A percentile compares a stretch with the other conserved stretches of the same genome.
Conservation (phyloP, 768 basidiomycete genomes). For the Polyporus arcularius region DNA sequence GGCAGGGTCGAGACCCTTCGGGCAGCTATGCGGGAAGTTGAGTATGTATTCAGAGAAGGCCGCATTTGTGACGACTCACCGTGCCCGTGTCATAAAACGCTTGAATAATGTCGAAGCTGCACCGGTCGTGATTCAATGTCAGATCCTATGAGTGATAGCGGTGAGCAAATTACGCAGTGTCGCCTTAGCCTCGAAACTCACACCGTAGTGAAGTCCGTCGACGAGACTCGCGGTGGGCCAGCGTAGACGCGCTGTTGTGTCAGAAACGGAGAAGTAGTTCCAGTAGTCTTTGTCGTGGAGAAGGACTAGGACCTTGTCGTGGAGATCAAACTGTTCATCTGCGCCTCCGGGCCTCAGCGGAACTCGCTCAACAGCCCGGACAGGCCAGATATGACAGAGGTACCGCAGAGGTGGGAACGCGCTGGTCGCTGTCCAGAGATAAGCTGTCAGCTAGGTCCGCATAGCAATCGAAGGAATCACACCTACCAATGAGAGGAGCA, state of each 20-base stretch:
- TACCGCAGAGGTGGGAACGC: not conserved
- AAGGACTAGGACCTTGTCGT: not conserved
- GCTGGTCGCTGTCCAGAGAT: not conserved
- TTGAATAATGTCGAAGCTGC: too few relatives aligned
- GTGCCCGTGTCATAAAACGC: not conserved
- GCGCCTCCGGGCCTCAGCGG: not conserved
- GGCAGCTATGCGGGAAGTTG: too few relatives aligned
- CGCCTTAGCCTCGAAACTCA: not conserved
- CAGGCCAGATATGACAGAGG: not conserved
- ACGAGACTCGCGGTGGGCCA: not conserved
- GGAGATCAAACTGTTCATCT: not conserved
- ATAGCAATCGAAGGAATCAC: not conserved
- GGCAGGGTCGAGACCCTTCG: too few relatives aligned
- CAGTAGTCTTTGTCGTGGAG: not conserved
- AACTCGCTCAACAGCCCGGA: not conserved
- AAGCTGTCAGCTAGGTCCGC: not conserved
- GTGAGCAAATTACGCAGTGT: too few relatives aligned
- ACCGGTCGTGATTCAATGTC: too few relatives aligned
- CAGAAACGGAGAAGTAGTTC: not conserved
- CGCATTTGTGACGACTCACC: too few relatives aligned
- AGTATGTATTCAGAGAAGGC: too few relatives aligned
- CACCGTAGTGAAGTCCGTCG: not conserved
- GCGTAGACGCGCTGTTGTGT: not conserved
- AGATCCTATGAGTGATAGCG: too few relatives aligned
- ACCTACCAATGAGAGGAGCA: not conserved